Percentiles rank a stretch among this genome's conserved stretches.
phyloP scores from a whole-genome alignment of 2,329 filamentous ascomycete species.

The Aureobasidium sp. region DNA sequence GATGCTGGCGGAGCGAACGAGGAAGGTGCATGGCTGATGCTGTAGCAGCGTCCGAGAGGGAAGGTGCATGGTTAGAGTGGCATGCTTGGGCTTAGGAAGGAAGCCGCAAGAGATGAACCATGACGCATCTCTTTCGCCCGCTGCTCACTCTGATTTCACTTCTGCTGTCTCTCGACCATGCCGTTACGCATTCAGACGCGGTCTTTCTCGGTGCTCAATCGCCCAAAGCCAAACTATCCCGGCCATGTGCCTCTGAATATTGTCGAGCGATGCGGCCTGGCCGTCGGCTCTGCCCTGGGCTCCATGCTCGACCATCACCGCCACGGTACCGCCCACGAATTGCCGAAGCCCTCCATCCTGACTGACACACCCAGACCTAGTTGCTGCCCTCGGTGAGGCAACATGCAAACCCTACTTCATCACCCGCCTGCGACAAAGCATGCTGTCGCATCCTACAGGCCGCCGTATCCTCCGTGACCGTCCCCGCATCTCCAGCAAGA shows the following conservation, averaged over 20 bases:
- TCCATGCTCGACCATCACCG: constrained; percentile 67
- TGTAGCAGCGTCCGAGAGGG: no score
- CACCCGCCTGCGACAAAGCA: constrained; percentile 78
- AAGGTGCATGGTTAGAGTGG: background rate
- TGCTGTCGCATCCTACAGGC: constrained; percentile 77
- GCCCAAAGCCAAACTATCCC: constrained; percentile 78
- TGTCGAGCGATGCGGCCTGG: constrained; percentile 65
- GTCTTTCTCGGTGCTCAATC: constrained; percentile 71
- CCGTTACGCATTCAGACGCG: background rate
- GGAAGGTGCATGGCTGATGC: background rate
- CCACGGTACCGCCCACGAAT: constrained; percentile 48
- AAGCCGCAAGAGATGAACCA: background rate
- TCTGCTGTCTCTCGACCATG: background rate
- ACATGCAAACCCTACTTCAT: constrained; percentile 95
- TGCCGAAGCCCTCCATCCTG: background rate
- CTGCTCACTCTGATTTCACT: background rate
- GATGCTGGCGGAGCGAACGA: background rate
- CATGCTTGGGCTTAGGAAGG: background rate
- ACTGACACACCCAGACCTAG: constrained; percentile 58
- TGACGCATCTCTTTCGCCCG: background rate
- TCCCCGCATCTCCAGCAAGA: constrained; percentile 73
- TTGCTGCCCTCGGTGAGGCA: constrained; percentile 84
- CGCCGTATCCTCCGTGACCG: constrained; percentile 85
- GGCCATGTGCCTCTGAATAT: constrained; percentile 83
- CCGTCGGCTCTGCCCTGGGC: constrained; percentile 50